Percentiles rank a stretch among this genome's conserved stretches.
Evolutionary conservation across 768 basidiomycete species (phyloP).

Genomic region (Pulveroboletus frians): DNA sequence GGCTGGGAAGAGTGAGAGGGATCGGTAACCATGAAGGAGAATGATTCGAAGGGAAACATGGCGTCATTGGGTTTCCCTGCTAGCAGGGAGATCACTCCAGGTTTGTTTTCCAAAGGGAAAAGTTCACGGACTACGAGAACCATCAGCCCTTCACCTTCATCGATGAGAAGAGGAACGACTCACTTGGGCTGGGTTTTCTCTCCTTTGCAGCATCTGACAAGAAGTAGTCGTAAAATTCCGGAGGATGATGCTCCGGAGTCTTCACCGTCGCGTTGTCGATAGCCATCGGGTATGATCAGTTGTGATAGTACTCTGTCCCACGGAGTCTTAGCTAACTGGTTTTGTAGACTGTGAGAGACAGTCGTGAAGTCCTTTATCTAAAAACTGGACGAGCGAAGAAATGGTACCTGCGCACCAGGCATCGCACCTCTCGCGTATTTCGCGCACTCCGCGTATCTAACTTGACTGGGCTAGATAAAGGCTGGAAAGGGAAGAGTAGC

Average conservation of each 20-base stretch:
- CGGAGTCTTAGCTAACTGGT: no score
- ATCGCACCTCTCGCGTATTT: no score
- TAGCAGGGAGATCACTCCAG: conserved; percentile 74
- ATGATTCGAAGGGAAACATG: conserved; percentile 87
- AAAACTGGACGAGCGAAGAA: no score
- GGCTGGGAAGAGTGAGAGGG: conserved; percentile 43
- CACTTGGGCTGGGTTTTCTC: conserved; percentile 61
- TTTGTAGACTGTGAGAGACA: no score
- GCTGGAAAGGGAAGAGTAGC: no score
- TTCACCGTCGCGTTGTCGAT: not conserved
- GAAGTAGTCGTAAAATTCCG: conserved; percentile 52
- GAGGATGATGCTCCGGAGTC: conserved; percentile 36
- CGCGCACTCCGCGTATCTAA: no score
- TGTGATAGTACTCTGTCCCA: not conserved
- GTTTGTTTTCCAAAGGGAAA: conserved; percentile 71
- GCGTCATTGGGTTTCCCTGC: conserved; percentile 88
- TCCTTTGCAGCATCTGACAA: conserved; percentile 59
- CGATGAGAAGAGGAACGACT: conserved; percentile 15
- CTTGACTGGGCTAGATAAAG: no score
- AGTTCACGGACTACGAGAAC: conserved; percentile 53
- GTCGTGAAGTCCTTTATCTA: no score
- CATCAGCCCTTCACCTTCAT: not conserved
- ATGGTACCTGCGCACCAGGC: no score
- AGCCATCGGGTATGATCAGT: conserved; percentile 5
- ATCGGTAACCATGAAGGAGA: conserved; percentile 60